Evolutionary conservation across 129 eudicot genomes (phyloP).

Genomic region (Flaveria sonorensis): DNA sequence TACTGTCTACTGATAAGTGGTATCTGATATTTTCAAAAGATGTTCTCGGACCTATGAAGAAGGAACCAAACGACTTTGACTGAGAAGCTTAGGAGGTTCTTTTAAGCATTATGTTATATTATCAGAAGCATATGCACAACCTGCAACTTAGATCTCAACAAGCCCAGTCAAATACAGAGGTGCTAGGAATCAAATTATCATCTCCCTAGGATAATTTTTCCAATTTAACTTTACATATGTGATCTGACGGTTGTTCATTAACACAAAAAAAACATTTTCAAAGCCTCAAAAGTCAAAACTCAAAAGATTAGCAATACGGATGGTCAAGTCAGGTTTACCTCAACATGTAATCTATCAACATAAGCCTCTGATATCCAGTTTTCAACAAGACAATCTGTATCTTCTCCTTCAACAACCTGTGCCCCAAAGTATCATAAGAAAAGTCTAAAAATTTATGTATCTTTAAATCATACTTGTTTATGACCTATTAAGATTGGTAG

Average conservation of each 20-base stretch:
- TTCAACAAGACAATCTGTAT: conserved; percentile 70
- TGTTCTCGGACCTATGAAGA: neutral
- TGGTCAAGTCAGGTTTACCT: conserved; percentile 45
- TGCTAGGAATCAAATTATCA: conserved; percentile 2
- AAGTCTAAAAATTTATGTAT: neutral
- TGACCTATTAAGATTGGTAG: neutral
- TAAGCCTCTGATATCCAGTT: conserved; percentile 80
- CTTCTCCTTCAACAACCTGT: conserved; percentile 95
- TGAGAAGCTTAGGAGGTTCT: neutral
- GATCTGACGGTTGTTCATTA: neutral
- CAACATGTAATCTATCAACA: conserved; percentile 76
- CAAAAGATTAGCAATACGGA: neutral
- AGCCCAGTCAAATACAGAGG: neutral
- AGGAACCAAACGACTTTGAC: neutral
- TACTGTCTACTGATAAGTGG: neutral
- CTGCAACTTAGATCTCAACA: neutral
- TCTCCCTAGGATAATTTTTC: neutral
- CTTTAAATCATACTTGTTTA: conserved; percentile 1
- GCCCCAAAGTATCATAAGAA: conserved; percentile 10
- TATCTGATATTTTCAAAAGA: neutral
- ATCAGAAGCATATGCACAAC: neutral
- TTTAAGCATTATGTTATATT: neutral
- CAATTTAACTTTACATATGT: conserved; percentile 1
- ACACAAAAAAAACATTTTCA: neutral
- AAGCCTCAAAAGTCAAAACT: neutral